A percentile compares a stretch with the other conserved stretches of the same genome.
Evolutionary conservation across 2,329 filamentous ascomycete species (phyloP).

Genomic region (Aspergillus floridensis): DNA sequence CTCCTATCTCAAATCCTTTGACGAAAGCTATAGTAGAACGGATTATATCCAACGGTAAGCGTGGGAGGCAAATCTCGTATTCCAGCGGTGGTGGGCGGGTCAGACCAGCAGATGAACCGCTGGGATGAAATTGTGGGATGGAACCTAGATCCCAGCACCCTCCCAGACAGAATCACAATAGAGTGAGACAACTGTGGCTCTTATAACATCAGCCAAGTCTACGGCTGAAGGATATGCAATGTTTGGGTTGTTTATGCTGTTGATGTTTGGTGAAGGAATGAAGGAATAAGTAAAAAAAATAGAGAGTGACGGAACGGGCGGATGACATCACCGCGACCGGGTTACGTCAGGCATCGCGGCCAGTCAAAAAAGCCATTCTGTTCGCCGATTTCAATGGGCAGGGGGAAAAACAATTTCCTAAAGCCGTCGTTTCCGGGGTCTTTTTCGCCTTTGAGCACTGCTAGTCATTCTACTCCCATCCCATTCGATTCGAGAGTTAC

Average conservation of each 20-base stretch:
- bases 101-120: neutral
- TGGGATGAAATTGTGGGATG: neutral
- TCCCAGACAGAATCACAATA: neutral
- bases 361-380: neutral
- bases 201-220: neutral
- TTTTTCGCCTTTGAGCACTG: no score
- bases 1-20: neutral
- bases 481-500: neutral
- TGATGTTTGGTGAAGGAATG: neutral
- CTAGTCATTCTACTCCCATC: neutral
- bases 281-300: neutral
- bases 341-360: constrained; percentile 11
- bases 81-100: neutral
- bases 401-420: neutral
- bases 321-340: constrained; percentile 12
- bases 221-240: neutral
- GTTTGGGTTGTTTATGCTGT: neutral
- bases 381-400: neutral
- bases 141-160: neutral
- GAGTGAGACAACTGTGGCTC: neutral
- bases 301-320: neutral
- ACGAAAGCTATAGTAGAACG: neutral
- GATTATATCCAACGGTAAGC: neutral
- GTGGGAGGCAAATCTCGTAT: neutral
- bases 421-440: constrained; percentile 2